Evolutionary conservation across 805 yeast species (phyloP).

Genomic region (Schwanniomyces occidentalis): DNA sequence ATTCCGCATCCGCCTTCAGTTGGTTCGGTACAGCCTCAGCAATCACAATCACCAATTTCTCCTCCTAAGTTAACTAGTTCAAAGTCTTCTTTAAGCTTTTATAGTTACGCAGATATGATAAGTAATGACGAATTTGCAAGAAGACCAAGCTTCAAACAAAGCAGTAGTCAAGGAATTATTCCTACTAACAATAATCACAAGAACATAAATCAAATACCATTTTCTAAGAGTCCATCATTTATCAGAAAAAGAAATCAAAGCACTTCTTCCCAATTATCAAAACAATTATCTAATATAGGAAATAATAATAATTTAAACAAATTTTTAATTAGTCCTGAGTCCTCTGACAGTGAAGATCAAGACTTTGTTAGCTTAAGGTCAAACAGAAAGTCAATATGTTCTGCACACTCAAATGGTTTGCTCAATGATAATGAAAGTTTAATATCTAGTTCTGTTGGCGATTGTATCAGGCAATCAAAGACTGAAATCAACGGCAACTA

Average conservation of each 20-base stretch:
- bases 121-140: constrained; percentile 64
- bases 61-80: constrained; percentile 42
- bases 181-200: constrained; percentile 1
- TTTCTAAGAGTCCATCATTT: constrained; percentile 10
- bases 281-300: constrained; percentile 16
- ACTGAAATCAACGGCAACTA: constrained; percentile 34
- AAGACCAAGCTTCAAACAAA: constrained; percentile 55
- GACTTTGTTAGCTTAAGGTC: constrained; percentile 7
- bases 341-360: constrained; percentile 25
- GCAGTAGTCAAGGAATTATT: constrained; percentile 8
- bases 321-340: constrained; percentile 29
- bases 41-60: constrained; percentile 29
- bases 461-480: constrained; percentile 39
- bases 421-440: constrained; percentile 36
- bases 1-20: constrained; percentile 8
- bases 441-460: constrained; percentile 38
- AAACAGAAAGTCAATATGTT: constrained; percentile 11
- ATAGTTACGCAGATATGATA: constrained; percentile 79
- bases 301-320: constrained; percentile 7
- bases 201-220: constrained; percentile 2
- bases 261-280: constrained; percentile 22
- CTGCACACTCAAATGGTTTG: constrained; percentile 9
- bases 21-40: constrained; percentile 6
- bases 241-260: constrained; percentile 8
- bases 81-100: constrained; percentile 50